Evolutionary conservation across 768 basidiomycete genomes (phyloP).

Genomic region (Mycena chlorophos): DNA sequence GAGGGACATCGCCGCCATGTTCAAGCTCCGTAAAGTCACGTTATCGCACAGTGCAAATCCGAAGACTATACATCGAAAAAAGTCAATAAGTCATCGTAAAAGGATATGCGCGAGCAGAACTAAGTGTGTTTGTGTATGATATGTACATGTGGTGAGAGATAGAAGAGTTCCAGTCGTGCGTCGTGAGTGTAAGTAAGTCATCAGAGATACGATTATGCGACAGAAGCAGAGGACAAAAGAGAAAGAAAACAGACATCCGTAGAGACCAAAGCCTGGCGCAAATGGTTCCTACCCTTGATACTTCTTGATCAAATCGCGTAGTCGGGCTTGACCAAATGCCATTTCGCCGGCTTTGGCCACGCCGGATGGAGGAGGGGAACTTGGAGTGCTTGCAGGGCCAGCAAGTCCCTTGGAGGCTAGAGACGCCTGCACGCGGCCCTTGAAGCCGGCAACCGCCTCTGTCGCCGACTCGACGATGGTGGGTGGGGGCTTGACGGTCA

Average conservation of each 20-base stretch:
- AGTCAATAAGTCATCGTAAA: too few species aligned
- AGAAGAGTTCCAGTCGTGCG: neutral
- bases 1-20: slow-evolving; percentile 3
- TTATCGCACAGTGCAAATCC: too few species aligned
- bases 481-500: slow-evolving; percentile 37
- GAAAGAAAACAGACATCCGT: neutral
- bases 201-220: neutral
- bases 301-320: slow-evolving; percentile 80
- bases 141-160: neutral
- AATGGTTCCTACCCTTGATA: slow-evolving; percentile 53
- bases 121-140: neutral
- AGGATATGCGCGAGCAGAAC: too few species aligned
- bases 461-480: slow-evolving; percentile 34
- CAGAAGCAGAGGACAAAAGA: neutral
- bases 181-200: neutral
- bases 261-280: neutral
- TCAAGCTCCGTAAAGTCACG: too few species aligned
- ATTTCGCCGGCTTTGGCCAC: slow-evolving; percentile 43
- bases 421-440: slow-evolving; percentile 19
- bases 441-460: slow-evolving; percentile 17
- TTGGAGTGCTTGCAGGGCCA: slow-evolving; percentile 20
- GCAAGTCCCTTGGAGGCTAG: slow-evolving; percentile 12
- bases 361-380: slow-evolving; percentile 26
- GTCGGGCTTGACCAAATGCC: slow-evolving; percentile 74
- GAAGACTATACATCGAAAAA: too few species aligned